Base-by-base conservation (phyloP, 164 flowering plant species). In the Amborella trichopoda region DNA sequence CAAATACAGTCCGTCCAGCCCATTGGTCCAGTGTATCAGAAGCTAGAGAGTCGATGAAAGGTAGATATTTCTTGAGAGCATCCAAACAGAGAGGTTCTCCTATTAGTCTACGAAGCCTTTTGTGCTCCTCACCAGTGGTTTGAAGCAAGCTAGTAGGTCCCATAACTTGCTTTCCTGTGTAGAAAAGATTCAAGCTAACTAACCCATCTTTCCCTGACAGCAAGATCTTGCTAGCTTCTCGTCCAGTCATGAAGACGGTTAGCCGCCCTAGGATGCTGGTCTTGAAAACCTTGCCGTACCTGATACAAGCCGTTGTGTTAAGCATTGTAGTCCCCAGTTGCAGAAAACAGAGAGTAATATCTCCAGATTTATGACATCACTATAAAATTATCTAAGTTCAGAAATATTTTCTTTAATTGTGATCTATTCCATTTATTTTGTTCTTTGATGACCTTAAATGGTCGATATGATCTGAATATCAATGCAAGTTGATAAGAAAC, bases 261-360 rank as follows among this genome's bases (percentile, higher is more conserved):
- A 25, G 65, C 48, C 83, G 68, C 45, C 87, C 87, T 49, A 80
- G 44, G 0, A 72, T 69, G 42, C 28, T 45, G 3, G 62, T 62
- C 65, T 80, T 80, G 55, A 80, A 80, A 48, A 72, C 80, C 63
- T 77, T 77, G 1, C 87, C 83, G 34, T 66, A 77, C 61, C 87
- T 80, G 52, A 10, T n/a, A 12, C 22, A 20, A n/a, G n/a, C n/a
- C n/a, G n/a, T n/a, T n/a, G n/a, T n/a, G n/a, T n/a, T n/a, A n/a
- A n/a, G n/a, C n/a, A n/a, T n/a, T n/a, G n/a, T n/a, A n/a, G n/a
- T n/a, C n/a, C n/a, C n/a, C n/a, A n/a, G n/a, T n/a, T n/a, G n/a
- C n/a, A n/a, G 20, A 32, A 48, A 34, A 23, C 24, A 18, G 51
- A 22, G n/a, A 6, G 37, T 11, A 40, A 36, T 23, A 21, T 1